Conservation (phyloP, 805 yeast species). For the Limtongozyma cylindracea region DNA sequence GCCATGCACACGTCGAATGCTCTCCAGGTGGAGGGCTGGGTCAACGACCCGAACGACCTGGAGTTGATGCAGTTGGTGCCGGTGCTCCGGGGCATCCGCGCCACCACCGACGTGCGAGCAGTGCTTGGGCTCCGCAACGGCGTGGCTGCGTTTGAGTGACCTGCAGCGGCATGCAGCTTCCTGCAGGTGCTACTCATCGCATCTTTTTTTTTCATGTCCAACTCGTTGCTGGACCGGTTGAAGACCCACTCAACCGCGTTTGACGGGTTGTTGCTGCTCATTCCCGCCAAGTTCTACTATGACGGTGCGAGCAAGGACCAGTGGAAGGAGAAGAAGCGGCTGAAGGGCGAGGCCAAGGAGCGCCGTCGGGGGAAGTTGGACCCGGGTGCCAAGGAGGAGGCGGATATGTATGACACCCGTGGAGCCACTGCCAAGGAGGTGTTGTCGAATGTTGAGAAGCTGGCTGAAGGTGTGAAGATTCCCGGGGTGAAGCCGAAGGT, state of each 20-base stretch:
- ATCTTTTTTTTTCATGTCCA: too few species aligned
- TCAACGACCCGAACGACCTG: constrained; percentile 79
- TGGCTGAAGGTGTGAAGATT: constrained; percentile 22
- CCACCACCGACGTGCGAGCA: constrained; percentile 65
- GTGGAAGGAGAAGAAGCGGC: constrained; percentile 69
- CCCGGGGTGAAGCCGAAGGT: constrained; percentile 6
- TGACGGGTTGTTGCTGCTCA: constrained; percentile 69
- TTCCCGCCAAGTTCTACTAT: constrained; percentile 85
- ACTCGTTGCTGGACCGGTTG: constrained; percentile 51
- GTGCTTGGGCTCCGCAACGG: constrained; percentile 56
- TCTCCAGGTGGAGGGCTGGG: constrained; percentile 91
- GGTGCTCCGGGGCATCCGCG: constrained; percentile 45
- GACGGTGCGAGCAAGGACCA: constrained; percentile 66
- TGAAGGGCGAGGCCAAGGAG: constrained; percentile 32
- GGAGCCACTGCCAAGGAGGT: constrained; percentile 35
- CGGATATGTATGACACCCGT: constrained; percentile 14
- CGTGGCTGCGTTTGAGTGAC: constrained; percentile 33
- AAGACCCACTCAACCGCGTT: constrained; percentile 63
- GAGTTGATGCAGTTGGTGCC: constrained; percentile 70
- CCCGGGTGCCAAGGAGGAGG: constrained; percentile 20
- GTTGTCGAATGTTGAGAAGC: constrained; percentile 22
- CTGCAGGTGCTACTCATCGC: too few species aligned
- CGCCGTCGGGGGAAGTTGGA: constrained; percentile 53
- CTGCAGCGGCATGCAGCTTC: too few species aligned
- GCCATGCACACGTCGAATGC: constrained; percentile 72